These are phyloP conservation scores for Fistulinella staudtii DNA, from an alignment of 1,284 basidiomycete genomes.

Conservation along the genomic window DNA sequence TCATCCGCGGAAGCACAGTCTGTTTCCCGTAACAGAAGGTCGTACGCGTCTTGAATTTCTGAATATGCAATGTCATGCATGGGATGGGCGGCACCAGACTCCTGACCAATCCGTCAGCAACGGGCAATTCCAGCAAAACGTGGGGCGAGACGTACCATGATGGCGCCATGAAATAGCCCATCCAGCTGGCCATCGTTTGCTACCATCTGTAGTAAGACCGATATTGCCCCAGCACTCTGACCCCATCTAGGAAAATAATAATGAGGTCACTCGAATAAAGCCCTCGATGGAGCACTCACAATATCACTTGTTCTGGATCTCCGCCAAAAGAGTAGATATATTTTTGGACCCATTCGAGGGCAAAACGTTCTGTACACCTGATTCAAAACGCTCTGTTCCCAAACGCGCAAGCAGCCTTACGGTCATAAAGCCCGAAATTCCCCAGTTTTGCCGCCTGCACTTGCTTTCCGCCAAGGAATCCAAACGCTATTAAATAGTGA, in stretches of 20 bases:
- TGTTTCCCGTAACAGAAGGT: constrained; percentile 32
- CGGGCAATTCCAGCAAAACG: background rate
- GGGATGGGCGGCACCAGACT: constrained; percentile 47
- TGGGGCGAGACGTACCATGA: constrained; percentile 35
- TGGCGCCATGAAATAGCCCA: constrained; percentile 48
- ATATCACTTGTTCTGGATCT: constrained; percentile 53
- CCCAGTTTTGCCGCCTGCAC: constrained; percentile 44
- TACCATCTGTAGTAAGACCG: constrained; percentile 49
- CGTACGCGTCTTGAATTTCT: constrained; percentile 25
- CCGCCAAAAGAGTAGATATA: constrained; percentile 65
- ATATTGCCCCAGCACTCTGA: constrained; percentile 55
- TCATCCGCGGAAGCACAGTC: constrained; percentile 33
- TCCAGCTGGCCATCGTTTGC: constrained; percentile 46
- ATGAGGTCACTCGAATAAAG: background rate
- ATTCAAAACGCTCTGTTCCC: background rate
- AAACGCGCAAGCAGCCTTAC: constrained; percentile 20
- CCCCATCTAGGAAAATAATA: constrained; percentile 42
- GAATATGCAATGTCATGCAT: constrained; percentile 40
- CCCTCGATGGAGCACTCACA: constrained; percentile 36
- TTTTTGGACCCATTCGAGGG: constrained; percentile 62
- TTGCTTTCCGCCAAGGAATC: constrained; percentile 31
- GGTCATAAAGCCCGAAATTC: constrained; percentile 49
- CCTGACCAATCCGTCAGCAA: constrained; percentile 8
- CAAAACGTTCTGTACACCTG: constrained; percentile 42
- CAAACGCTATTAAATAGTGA: constrained; percentile 18